Evolutionary conservation across 2,329 filamentous ascomycete genomes (phyloP), one percentile per base, ranked within the genome.

Genomic region (Stylonectria norvegica): DNA sequence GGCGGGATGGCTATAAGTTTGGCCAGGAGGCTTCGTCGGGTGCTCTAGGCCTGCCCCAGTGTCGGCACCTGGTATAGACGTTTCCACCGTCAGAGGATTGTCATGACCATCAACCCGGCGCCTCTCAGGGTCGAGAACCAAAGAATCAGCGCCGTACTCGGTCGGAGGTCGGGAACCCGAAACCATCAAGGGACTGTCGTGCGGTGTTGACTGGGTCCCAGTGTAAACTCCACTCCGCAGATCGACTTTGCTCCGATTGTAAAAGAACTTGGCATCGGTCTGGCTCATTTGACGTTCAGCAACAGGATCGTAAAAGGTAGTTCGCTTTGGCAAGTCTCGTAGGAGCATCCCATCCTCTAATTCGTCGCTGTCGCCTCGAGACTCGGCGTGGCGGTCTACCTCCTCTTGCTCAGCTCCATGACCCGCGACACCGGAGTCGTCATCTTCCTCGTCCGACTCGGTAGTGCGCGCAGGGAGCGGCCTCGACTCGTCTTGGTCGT

Each of bases 201-300:
- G 65, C 8, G 72, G 69, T 10, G 70, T 72, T 28, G 59, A 50
- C 34, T 72, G 69, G 38, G 61, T 62, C 60, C 66, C 70, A 42
- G 52, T 61, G 55, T 62, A 43, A 52, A 64, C 42, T 55, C 58
- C 35, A 50, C 52, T 54, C 63, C 72, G 51, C 57, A 58, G 40
- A 47, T 84, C 85, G 42, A 83, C 71, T 64, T 89, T 86, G 65
- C 88, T 89, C 51, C 87, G 78, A 68, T 96, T 91, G 64, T 95
- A 98, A 69, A 97, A 95, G 48, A 96, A 77, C 66, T 95, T 97
- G 44, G 91, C 88, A 62, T 98, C 93, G 18, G 87, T 84, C 64
- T 95, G 89, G 58, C 85, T 94, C 81, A 95, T 86, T 59, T 91
- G 87, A 57, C 93, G 94, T 66, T 98, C 93, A 38, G 88, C 86